Evolutionary conservation across 2,329 filamentous ascomycete species (phyloP).

Genomic region (Hypoxylon sp.): DNA sequence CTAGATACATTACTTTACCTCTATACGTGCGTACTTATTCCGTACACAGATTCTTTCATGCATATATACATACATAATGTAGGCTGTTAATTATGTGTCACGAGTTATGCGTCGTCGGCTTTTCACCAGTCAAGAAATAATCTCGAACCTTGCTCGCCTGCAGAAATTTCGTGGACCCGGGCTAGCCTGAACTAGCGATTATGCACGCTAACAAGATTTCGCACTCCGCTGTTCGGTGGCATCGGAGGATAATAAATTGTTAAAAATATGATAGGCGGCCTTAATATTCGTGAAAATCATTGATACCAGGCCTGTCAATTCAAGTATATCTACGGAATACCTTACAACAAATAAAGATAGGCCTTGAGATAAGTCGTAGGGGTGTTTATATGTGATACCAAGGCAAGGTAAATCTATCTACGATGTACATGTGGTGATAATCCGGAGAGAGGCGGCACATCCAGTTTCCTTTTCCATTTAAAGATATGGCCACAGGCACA

Average conservation of each 20-base stretch:
- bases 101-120: slow-evolving; percentile 28
- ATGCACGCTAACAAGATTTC: slow-evolving; percentile 11
- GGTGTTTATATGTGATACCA: background rate
- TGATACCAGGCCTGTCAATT: background rate
- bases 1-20: background rate
- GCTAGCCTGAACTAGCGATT: slow-evolving; percentile 25
- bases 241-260: slow-evolving; percentile 25
- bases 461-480: slow-evolving; percentile 21
- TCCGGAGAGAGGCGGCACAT: slow-evolving; percentile 27
- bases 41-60: background rate
- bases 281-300: background rate
- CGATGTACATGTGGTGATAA: background rate
- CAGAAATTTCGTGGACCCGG: slow-evolving; percentile 38
- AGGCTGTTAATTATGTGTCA: slow-evolving; percentile 6
- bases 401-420: background rate
- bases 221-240: slow-evolving; percentile 28
- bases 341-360: background rate
- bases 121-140: slow-evolving; percentile 29
- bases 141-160: slow-evolving; percentile 31
- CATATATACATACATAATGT: slow-evolving; percentile 1
- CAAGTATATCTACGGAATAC: too few relatives aligned
- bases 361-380: background rate
- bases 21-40: background rate
- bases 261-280: slow-evolving; percentile 5
- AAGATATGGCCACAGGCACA: slow-evolving; percentile 12